phyloP scores from a whole-genome alignment of 164 flowering plant species.

The Liriodendron chinense region DNA sequence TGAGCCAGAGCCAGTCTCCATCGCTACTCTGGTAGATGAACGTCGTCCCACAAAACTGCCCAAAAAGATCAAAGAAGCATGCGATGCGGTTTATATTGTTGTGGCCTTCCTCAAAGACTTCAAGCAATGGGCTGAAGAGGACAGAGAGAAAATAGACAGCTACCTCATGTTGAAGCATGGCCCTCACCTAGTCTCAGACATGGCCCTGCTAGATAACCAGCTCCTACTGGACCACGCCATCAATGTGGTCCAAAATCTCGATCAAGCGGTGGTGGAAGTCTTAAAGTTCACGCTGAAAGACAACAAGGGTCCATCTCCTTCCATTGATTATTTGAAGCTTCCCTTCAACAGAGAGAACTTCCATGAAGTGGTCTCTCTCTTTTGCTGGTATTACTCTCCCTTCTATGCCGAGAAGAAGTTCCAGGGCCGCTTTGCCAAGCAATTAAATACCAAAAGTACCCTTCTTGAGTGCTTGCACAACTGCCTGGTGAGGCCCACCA shows the following conservation, averaged over 20 bases:
- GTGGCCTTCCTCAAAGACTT: conserved; percentile 11
- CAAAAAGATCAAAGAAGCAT: neutral
- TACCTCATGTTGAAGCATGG: neutral
- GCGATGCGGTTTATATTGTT: conserved; percentile 13
- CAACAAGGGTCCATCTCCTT: neutral
- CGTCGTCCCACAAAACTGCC: neutral
- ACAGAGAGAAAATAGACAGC: conserved; percentile 3
- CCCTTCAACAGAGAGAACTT: neutral
- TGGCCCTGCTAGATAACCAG: conserved; percentile 12
- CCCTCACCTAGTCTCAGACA: neutral
- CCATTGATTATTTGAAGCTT: neutral
- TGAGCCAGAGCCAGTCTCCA: too few relatives aligned
- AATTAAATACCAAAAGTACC: neutral
- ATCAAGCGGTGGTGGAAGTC: neutral
- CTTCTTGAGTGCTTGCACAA: conserved; percentile 15
- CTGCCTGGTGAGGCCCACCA: neutral
- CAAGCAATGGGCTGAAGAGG: neutral
- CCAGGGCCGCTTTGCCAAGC: neutral
- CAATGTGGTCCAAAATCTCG: neutral
- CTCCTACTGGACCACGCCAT: neutral
- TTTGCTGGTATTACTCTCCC: conserved; percentile 14
- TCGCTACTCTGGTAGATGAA: too few relatives aligned
- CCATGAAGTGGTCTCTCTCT: neutral
- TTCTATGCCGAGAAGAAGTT: neutral
- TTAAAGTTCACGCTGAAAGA: neutral